Evolutionary conservation across 345 rosid genomes (phyloP).

Genomic region (Corymbia maculata): DNA sequence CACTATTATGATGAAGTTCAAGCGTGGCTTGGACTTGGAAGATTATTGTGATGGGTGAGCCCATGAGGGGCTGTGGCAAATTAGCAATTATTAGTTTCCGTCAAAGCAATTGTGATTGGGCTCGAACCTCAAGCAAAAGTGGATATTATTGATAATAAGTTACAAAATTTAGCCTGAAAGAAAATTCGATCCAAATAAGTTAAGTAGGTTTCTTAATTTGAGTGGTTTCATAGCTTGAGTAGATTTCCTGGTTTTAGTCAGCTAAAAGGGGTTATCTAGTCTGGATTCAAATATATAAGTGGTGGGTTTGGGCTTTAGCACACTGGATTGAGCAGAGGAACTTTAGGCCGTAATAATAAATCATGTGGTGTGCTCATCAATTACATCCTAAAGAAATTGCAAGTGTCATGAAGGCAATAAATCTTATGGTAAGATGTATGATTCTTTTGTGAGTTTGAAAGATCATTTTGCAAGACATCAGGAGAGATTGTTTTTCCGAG

Average conservation of each 20-base stretch:
- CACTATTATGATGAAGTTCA: background rate
- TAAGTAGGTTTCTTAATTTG: background rate
- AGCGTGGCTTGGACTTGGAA: background rate
- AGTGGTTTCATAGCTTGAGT: background rate
- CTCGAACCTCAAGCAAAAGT: background rate
- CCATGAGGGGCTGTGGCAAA: background rate
- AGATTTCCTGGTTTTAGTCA: background rate
- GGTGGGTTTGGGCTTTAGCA: no score
- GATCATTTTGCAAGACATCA: accelerated
- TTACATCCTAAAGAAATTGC: background rate
- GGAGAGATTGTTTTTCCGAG: background rate
- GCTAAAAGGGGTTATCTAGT: background rate
- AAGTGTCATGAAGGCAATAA: background rate
- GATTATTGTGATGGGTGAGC: background rate
- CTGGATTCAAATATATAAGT: background rate
- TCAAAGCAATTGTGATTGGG: accelerated
- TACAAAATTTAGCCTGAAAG: background rate
- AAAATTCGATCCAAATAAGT: no score
- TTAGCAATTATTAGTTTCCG: no score
- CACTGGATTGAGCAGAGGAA: background rate
- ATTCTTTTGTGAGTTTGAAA: background rate
- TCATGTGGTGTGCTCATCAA: background rate
- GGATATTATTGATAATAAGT: background rate
- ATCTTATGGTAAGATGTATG: background rate
- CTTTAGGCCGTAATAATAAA: background rate